Conservation (phyloP, 2,329 filamentous ascomycete species). For the Aspergillus brasiliensis region DNA sequence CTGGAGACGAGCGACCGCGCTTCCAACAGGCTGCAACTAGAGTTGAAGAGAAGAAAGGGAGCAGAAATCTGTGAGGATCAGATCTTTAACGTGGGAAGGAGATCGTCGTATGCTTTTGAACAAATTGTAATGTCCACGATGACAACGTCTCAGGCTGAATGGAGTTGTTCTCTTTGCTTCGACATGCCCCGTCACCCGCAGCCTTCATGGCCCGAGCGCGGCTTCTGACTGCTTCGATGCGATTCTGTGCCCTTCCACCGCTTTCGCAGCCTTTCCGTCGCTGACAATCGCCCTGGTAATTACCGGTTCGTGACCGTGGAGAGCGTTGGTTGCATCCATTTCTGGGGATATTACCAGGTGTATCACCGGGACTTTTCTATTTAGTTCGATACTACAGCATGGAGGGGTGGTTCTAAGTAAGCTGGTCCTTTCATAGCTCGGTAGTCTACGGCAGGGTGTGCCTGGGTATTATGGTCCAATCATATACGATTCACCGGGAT, state of each 20-base stretch:
- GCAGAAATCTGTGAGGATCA: not conserved
- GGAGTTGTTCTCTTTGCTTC: slow-evolving; percentile 21
- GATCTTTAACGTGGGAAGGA: not conserved
- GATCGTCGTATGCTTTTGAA: slow-evolving; percentile 13
- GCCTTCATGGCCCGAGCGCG: slow-evolving; percentile 32
- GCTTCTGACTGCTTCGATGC: slow-evolving; percentile 25
- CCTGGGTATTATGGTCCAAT: not conserved
- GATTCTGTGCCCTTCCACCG: slow-evolving; percentile 36
- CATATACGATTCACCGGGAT: not conserved
- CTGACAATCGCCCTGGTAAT: slow-evolving; percentile 21
- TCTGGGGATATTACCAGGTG: not conserved
- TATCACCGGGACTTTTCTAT: not conserved
- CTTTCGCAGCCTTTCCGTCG: slow-evolving; percentile 30
- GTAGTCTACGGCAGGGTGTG: too few species aligned
- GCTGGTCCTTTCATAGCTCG: too few species aligned
- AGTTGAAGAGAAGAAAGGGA: not conserved
- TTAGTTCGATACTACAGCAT: not conserved
- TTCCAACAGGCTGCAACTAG: not conserved
- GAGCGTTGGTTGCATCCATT: not conserved
- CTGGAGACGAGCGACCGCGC: not conserved
- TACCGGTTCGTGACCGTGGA: slow-evolving; percentile 10
- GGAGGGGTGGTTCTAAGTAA: not conserved
- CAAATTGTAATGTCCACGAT: not conserved
- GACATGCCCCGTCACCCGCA: slow-evolving; percentile 16
- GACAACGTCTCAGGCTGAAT: slow-evolving; percentile 5